These are phyloP conservation scores for Colletotrichum lentis DNA, from an alignment of 2,329 filamentous ascomycete species.

Conservation along the genomic window DNA sequence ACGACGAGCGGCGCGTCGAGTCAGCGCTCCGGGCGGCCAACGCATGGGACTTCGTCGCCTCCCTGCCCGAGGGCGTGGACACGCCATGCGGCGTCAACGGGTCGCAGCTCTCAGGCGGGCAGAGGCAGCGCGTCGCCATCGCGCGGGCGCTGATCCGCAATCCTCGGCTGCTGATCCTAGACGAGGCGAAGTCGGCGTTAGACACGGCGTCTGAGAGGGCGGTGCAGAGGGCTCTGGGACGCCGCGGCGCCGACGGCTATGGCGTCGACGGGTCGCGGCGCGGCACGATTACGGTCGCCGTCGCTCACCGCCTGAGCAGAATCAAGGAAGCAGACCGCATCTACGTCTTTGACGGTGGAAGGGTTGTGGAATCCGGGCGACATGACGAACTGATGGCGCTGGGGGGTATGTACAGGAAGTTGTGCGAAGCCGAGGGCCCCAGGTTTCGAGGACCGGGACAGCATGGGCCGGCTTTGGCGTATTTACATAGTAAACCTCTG, in stretches of 20 bases:
- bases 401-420: constrained; percentile 12
- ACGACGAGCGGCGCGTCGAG: constrained; percentile 48
- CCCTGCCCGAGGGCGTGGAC: constrained; percentile 63
- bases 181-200: constrained; percentile 74
- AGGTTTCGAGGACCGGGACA: neutral
- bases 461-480: too few species aligned
- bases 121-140: constrained; percentile 76
- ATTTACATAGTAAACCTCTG: too few species aligned
- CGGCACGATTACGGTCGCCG: constrained; percentile 21
- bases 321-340: constrained; percentile 32
- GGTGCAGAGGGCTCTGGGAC: constrained; percentile 67
- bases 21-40: constrained; percentile 63
- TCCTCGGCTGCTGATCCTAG: constrained; percentile 72
- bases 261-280: too few species aligned
- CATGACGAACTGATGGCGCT: neutral
- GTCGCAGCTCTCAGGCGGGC: constrained; percentile 74
- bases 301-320: constrained; percentile 36
- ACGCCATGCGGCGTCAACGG: constrained; percentile 72
- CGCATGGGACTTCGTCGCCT: constrained; percentile 63
- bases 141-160: constrained; percentile 73
- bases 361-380: constrained; percentile 12
- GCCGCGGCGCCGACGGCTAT: constrained; percentile 38
- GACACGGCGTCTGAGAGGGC: constrained; percentile 72
- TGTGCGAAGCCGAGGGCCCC: constrained; percentile 22
- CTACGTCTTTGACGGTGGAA: constrained; percentile 10